Conservation (phyloP, 1,139 yeast species). For the Hemisphaericaspora xylofermentans region DNA sequence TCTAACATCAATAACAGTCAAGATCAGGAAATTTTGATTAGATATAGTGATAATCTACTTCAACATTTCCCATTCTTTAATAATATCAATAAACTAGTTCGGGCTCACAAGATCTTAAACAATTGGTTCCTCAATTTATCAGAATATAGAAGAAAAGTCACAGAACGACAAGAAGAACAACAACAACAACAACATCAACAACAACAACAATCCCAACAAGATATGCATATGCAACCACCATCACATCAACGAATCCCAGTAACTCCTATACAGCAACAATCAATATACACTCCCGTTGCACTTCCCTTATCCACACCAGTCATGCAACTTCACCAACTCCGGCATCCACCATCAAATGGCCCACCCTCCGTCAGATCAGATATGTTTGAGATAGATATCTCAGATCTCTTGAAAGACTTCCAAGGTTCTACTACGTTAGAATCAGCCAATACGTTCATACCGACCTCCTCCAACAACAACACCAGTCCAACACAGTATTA, state of each 20-base stretch:
- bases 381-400: constrained; percentile 10
- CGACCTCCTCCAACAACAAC: no score
- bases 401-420: constrained; percentile 13
- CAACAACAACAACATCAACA: constrained; percentile 2
- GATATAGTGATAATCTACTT: constrained; percentile 26
- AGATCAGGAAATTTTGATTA: constrained; percentile 13
- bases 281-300: no score
- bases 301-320: no score
- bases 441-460: constrained; percentile 1
- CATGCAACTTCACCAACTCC: background rate
- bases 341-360: background rate
- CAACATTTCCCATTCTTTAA: constrained; percentile 31
- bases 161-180: constrained; percentile 3
- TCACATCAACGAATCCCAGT: constrained; percentile 2
- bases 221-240: background rate
- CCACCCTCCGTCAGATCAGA: background rate
- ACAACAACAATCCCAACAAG: constrained; percentile 2
- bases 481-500: constrained; percentile 2
- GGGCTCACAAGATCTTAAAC: constrained; percentile 25
- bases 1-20: constrained; percentile 10
- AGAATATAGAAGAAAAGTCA: constrained; percentile 16
- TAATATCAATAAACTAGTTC: constrained; percentile 29
- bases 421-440: constrained; percentile 4
- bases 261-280: no score
- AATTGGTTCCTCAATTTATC: constrained; percentile 30